phyloP scores from a whole-genome alignment of 305 asterid species.

The Solanum aculeatissimum region DNA sequence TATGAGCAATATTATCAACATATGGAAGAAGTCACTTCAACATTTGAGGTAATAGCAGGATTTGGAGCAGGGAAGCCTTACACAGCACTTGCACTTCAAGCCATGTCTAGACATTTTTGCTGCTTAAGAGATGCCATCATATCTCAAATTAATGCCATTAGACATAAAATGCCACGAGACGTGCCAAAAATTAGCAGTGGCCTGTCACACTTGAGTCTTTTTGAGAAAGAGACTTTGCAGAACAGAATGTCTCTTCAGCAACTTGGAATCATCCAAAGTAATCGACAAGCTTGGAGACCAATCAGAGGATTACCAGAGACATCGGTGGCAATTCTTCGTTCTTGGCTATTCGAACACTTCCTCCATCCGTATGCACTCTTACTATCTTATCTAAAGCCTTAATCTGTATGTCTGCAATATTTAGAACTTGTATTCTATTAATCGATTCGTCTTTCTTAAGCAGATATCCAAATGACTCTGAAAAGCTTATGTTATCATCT shows the following conservation, averaged over 20 bases:
- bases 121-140: constrained; percentile 47
- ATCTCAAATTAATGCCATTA: constrained; percentile 41
- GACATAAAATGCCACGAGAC: constrained; percentile 33
- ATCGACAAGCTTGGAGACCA: constrained; percentile 70
- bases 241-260: constrained; percentile 44
- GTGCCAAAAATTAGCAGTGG: constrained; percentile 53
- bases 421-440: neutral
- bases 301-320: constrained; percentile 83
- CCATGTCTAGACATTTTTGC: constrained; percentile 84
- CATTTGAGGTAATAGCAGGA: constrained; percentile 72
- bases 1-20: constrained; percentile 61
- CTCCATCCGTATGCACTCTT: constrained; percentile 59
- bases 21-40: constrained; percentile 47
- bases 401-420: neutral
- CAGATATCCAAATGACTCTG: constrained; percentile 86
- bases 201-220: constrained; percentile 42
- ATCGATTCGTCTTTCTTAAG: neutral
- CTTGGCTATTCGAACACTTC: constrained; percentile 96
- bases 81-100: constrained; percentile 77
- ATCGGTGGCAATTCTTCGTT: constrained; percentile 72
- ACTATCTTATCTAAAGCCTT: neutral
- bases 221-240: constrained; percentile 37
- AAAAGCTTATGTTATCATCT: constrained; percentile 80
- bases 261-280: constrained; percentile 42
- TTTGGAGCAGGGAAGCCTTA: constrained; percentile 63